phyloP scores from a whole-genome alignment of 2,329 filamentous ascomycete genomes.

The Monosporascus cannonballus region DNA sequence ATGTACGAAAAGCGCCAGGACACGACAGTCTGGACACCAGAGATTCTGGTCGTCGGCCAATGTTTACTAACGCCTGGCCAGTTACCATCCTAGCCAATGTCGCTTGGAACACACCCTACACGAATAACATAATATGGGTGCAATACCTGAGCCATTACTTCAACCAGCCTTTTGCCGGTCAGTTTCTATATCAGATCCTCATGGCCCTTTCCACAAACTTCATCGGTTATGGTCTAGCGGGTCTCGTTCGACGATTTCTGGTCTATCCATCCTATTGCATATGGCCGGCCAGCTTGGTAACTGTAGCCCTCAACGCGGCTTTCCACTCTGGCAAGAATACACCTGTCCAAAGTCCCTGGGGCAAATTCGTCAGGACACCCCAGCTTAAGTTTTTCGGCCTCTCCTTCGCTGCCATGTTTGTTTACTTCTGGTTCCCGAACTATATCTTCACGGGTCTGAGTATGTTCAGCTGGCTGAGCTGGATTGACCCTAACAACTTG shows the following conservation, averaged over 20 bases:
- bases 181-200: constrained; percentile 43
- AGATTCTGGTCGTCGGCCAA: background rate
- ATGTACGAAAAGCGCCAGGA: background rate
- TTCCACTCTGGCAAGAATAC: constrained; percentile 38
- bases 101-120: constrained; percentile 41
- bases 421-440: constrained; percentile 47
- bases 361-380: constrained; percentile 32
- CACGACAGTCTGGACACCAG: background rate
- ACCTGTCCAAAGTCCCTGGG: constrained; percentile 32
- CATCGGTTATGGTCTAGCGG: constrained; percentile 50
- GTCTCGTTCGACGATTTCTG: constrained; percentile 39
- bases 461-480: constrained; percentile 47
- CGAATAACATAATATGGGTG: constrained; percentile 43
- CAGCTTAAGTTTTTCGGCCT: constrained; percentile 40
- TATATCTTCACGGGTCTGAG: constrained; percentile 40
- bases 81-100: constrained; percentile 58
- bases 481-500: constrained; percentile 38
- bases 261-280: constrained; percentile 46
- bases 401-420: constrained; percentile 39
- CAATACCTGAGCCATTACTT: constrained; percentile 45
- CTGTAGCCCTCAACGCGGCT: constrained; percentile 40
- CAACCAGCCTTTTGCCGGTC: constrained; percentile 42
- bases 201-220: constrained; percentile 46
- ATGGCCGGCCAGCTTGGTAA: constrained; percentile 41
- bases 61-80: background rate